phyloP scores from a whole-genome alignment of 495 filamentous ascomycete genomes.

The Tuber calosporum region DNA sequence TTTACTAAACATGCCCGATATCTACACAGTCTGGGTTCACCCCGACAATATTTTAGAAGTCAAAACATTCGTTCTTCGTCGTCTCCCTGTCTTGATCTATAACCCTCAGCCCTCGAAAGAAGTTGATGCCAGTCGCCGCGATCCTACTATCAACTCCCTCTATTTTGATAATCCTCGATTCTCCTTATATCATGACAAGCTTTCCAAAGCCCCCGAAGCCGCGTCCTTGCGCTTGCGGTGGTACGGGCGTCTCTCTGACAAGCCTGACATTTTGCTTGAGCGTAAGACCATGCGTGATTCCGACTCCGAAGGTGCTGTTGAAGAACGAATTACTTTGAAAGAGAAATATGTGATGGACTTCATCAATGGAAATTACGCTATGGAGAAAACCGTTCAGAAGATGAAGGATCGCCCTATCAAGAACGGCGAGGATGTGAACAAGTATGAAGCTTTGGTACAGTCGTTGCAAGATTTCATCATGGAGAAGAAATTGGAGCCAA shows the following conservation, averaged over 20 bases:
- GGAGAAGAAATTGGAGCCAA: conserved; percentile 68
- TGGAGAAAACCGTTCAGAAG: conserved; percentile 84
- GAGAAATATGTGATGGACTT: conserved; percentile 88
- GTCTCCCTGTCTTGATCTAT: conserved; percentile 83
- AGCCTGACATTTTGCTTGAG: conserved; percentile 73
- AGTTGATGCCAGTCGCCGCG: conserved; percentile 63
- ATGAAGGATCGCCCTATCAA: conserved; percentile 59
- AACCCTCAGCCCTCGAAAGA: conserved; percentile 76
- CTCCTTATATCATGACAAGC: conserved; percentile 74
- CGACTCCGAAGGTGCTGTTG: conserved; percentile 46
- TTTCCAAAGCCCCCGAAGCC: conserved; percentile 66
- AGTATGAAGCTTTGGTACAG: conserved; percentile 63
- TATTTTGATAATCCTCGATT: conserved; percentile 91
- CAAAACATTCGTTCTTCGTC: conserved; percentile 86
- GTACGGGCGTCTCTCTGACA: conserved; percentile 75
- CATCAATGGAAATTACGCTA: conserved; percentile 75
- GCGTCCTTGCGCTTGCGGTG: conserved; percentile 81
- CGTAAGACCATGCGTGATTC: conserved; percentile 80
- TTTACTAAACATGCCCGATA: conserved; percentile 19
- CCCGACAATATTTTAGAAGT: conserved; percentile 89
- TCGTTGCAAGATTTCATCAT: conserved; percentile 75
- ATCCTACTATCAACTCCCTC: conserved; percentile 87
- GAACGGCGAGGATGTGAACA: conserved; percentile 55
- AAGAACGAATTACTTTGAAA: conserved; percentile 76
- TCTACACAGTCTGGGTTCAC: conserved; percentile 75